Evolutionary conservation across 2,329 filamentous ascomycete species (phyloP).

Genomic region (Penicillium sclerotiorum): DNA sequence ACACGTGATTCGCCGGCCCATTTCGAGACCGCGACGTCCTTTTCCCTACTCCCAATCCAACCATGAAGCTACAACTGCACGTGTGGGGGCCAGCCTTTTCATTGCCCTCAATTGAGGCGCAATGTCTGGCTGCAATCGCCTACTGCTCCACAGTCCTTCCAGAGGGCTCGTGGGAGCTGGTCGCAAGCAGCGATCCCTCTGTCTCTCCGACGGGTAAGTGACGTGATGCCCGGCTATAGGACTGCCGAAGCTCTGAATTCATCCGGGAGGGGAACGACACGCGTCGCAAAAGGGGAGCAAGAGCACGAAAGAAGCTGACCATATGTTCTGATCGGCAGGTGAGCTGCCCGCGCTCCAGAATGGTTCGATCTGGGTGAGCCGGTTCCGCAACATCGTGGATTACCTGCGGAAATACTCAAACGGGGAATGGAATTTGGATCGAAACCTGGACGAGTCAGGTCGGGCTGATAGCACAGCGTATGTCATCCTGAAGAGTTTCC

Average conservation of each 20-base stretch:
- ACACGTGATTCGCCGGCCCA: conserved; percentile 27
- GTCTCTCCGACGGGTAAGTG: conserved; percentile 70
- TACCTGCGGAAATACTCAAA: conserved; percentile 52
- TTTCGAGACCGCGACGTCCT: conserved; percentile 15
- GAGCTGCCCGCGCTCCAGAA: conserved; percentile 62
- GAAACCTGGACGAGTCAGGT: conserved; percentile 43
- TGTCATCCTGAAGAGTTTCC: conserved; percentile 18
- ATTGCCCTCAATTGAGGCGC: conserved; percentile 85
- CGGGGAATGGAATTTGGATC: conserved; percentile 54
- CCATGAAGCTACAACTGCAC: conserved; percentile 72
- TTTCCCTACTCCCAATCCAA: conserved; percentile 16
- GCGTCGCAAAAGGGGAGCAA: not conserved
- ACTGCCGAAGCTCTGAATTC: too few relatives aligned
- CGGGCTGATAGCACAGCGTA: conserved; percentile 56
- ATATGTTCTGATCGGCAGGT: conserved; percentile 40
- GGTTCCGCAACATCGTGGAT: conserved; percentile 57
- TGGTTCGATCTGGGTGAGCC: conserved; percentile 55
- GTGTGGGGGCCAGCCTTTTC: conserved; percentile 89
- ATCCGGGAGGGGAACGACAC: not conserved
- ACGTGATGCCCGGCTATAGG: conserved; percentile 18
- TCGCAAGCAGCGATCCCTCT: conserved; percentile 73
- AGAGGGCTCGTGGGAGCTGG: conserved; percentile 65
- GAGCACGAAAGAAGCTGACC: conserved; percentile 11
- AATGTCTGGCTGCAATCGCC: conserved; percentile 82
- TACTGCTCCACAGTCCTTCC: conserved; percentile 70